A percentile compares a stretch with the other conserved stretches of the same genome.
phyloP scores from a whole-genome alignment of 2,329 filamentous ascomycete genomes.

The Alternaria hordeiaustralica region DNA sequence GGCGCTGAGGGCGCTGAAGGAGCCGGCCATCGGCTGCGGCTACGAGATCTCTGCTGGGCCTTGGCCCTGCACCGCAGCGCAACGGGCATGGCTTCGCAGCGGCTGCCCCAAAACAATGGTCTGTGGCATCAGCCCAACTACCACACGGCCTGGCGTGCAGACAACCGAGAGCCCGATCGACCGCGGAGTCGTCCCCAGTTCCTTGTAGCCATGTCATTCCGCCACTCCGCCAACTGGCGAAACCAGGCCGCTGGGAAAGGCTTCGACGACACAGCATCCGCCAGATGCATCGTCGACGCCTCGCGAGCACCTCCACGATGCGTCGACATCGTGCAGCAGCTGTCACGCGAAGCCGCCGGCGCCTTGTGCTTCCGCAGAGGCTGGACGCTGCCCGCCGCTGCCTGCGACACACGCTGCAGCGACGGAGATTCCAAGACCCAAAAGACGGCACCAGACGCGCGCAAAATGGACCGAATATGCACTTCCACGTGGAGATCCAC shows the following conservation, averaged over 20 bases:
- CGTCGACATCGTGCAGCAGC: conserved; percentile 26
- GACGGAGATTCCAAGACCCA: conserved; percentile 3
- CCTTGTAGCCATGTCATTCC: conserved; percentile 28
- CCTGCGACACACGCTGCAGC: conserved; percentile 5
- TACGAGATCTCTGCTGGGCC: conserved; percentile 30
- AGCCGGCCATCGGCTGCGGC: conserved; percentile 32
- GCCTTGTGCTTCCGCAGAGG: conserved; percentile 28
- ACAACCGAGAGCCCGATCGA: conserved; percentile 33
- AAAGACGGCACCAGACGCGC: conserved; percentile 25
- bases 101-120: conserved; percentile 34
- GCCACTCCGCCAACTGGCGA: conserved; percentile 17
- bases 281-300: background rate
- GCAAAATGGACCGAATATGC: conserved; percentile 24
- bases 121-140: conserved; percentile 27
- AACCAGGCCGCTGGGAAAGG: conserved; percentile 42
- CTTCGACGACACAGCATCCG: conserved; percentile 22
- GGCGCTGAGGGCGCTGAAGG: conserved; percentile 20
- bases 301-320: background rate
- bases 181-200: conserved; percentile 34
- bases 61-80: conserved; percentile 22
- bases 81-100: conserved; percentile 29
- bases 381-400: background rate
- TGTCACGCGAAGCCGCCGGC: conserved; percentile 37
- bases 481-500: conserved; percentile 45
- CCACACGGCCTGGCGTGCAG: conserved; percentile 26